Evolutionary conservation across 768 basidiomycete genomes (phyloP).

Genomic region (Sporobolomyces pararoseus): DNA sequence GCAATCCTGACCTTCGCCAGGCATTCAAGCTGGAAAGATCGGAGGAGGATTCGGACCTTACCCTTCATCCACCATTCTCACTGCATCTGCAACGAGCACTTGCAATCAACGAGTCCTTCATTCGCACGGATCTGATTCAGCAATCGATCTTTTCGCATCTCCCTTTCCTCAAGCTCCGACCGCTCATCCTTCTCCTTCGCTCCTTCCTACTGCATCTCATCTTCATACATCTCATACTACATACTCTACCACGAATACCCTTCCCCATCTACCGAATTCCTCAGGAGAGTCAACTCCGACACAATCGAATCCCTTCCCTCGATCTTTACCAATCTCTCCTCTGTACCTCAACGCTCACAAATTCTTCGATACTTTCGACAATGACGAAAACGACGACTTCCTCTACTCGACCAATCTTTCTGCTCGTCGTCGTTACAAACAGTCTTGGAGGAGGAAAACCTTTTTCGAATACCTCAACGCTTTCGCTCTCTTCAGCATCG

Average conservation of each 20-base stretch:
- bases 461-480: slow-evolving; percentile 75
- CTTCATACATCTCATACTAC: not conserved
- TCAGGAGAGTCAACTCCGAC: not conserved
- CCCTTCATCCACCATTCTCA: slow-evolving; percentile 14
- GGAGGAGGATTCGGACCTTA: slow-evolving; percentile 32
- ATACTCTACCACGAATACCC: not conserved
- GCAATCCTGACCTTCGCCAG: no score
- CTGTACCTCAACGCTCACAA: not conserved
- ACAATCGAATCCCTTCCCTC: no score
- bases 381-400: slow-evolving; percentile 39
- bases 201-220: not conserved
- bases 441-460: slow-evolving; percentile 67
- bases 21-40: slow-evolving; percentile 23
- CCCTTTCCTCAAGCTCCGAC: no score
- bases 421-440: slow-evolving; percentile 51
- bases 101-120: slow-evolving; percentile 16
- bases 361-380: slow-evolving; percentile 37
- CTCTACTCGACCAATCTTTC: slow-evolving; percentile 45
- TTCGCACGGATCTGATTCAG: slow-evolving; percentile 7
- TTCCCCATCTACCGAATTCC: not conserved
- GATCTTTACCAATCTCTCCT: not conserved
- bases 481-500: slow-evolving; percentile 64
- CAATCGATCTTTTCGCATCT: slow-evolving; percentile 1
- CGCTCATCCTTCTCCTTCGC: not conserved
- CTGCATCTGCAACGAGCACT: not conserved